phyloP scores from a whole-genome alignment of 805 yeast species.

The Metschnikowia baotianmanensis region DNA sequence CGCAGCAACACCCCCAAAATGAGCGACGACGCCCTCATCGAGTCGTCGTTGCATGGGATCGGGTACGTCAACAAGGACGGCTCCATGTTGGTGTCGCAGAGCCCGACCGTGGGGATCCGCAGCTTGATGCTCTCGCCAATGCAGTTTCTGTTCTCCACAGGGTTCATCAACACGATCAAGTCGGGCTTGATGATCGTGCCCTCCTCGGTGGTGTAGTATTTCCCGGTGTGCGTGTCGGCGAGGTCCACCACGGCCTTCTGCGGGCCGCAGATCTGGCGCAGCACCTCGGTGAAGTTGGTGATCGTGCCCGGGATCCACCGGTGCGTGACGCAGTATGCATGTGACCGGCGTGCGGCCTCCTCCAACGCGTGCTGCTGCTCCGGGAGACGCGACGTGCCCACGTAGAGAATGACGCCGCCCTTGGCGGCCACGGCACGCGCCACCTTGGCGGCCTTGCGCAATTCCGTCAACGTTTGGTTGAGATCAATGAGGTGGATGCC shows the following conservation, averaged over 20 bases:
- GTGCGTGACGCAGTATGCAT: conserved; percentile 76
- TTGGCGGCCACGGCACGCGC: conserved; percentile 74
- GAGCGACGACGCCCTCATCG: conserved; percentile 74
- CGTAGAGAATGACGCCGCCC: conserved; percentile 82
- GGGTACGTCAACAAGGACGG: conserved; percentile 90
- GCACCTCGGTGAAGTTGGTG: conserved; percentile 76
- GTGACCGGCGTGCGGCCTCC: conserved; percentile 72
- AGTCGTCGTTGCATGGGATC: conserved; percentile 94
- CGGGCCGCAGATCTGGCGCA: conserved; percentile 46
- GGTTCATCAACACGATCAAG: conserved; percentile 80
- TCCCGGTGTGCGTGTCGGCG: conserved; percentile 63
- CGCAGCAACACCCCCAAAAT: conserved; percentile 79
- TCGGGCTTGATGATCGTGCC: conserved; percentile 77
- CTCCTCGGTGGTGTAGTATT: conserved; percentile 49
- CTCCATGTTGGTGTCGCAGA: conserved; percentile 91
- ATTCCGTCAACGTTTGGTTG: conserved; percentile 71
- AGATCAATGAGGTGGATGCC: conserved; percentile 91
- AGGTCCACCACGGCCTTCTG: conserved; percentile 62
- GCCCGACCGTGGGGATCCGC: conserved; percentile 89
- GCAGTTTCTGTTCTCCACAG: conserved; percentile 79
- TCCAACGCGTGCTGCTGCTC: conserved; percentile 68
- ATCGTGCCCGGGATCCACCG: conserved; percentile 96
- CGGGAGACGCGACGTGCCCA: conserved; percentile 76
- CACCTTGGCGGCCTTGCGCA: conserved; percentile 84
- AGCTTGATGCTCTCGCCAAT: conserved; percentile 76